phyloP scores from a whole-genome alignment of 108 stramenopile genomes.

The Pseudonitzschia multiseries region DNA sequence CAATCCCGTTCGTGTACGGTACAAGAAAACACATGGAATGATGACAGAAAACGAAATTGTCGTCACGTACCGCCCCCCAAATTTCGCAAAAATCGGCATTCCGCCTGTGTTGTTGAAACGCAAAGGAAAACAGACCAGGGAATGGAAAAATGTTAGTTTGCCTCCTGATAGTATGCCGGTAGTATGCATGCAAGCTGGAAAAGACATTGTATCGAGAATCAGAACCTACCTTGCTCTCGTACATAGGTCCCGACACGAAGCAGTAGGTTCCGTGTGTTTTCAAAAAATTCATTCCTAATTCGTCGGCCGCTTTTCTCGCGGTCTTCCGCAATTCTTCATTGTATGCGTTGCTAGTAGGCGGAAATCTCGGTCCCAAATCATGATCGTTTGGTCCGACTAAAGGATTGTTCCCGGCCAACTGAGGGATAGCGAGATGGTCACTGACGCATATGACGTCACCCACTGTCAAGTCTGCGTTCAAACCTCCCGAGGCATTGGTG shows the following conservation, averaged over 20 bases:
- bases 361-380: constrained; percentile 89
- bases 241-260: constrained; percentile 92
- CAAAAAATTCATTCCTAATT: constrained; percentile 57
- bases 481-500: constrained; percentile 92
- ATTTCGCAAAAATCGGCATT: constrained; percentile 70
- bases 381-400: constrained; percentile 87
- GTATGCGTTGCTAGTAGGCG: constrained; percentile 81
- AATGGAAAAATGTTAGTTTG: not conserved
- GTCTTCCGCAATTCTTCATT: constrained; percentile 44
- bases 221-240: constrained; percentile 64
- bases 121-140: not conserved
- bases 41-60: not conserved
- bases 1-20: no score
- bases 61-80: constrained; percentile 49
- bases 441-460: constrained; percentile 87
- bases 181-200: not conserved
- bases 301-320: constrained; percentile 52
- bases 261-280: constrained; percentile 79
- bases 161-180: not conserved
- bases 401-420: constrained; percentile 86
- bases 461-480: constrained; percentile 72
- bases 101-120: constrained; percentile 32
- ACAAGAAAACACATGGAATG: not conserved
- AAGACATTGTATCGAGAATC: not conserved
- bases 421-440: constrained; percentile 88